Evolutionary conservation across 768 basidiomycete species (phyloP).

Genomic region (Xanthoconium purpureum): DNA sequence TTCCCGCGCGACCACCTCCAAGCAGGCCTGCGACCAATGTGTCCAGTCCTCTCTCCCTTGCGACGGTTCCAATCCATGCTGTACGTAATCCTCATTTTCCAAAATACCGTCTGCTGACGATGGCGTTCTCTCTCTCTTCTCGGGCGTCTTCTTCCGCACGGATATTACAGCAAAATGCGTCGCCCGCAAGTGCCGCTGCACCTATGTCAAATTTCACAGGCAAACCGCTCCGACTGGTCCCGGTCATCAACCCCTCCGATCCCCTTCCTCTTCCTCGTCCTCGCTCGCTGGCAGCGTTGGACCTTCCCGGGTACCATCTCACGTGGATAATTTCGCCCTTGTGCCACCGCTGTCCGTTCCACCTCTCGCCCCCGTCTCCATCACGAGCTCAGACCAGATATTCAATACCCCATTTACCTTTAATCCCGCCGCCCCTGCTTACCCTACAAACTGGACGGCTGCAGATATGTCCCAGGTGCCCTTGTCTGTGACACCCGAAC

Average conservation of each 20-base stretch:
- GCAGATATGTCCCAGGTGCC: conserved; percentile 23
- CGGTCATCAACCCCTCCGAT: conserved; percentile 50
- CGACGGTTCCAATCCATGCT: conserved; percentile 76
- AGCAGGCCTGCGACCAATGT: conserved; percentile 85
- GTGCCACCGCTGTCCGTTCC: conserved; percentile 35
- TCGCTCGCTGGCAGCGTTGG: conserved; percentile 14
- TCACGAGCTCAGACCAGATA: conserved; percentile 27
- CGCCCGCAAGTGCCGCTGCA: conserved; percentile 68
- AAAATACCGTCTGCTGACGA: neutral
- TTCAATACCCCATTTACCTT: conserved; percentile 33
- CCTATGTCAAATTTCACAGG: conserved; percentile 78
- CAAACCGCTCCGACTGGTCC: conserved; percentile 78
- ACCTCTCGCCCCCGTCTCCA: conserved; percentile 23
- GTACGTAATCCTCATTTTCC: conserved; percentile 39
- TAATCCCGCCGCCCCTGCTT: conserved; percentile 19
- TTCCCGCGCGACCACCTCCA: conserved; percentile 72
- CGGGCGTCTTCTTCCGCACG: neutral
- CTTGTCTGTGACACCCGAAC: conserved; percentile 18
- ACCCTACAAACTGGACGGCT: conserved; percentile 14
- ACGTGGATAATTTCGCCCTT: conserved; percentile 43
- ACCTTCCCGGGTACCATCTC: conserved; percentile 29
- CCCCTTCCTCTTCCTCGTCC: conserved; percentile 33
- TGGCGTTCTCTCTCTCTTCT: neutral
- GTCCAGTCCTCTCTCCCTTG: conserved; percentile 72
- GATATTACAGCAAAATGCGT: conserved; percentile 62